phyloP scores from a whole-genome alignment of 495 filamentous ascomycete genomes.

The Aspergillus ostianus region DNA sequence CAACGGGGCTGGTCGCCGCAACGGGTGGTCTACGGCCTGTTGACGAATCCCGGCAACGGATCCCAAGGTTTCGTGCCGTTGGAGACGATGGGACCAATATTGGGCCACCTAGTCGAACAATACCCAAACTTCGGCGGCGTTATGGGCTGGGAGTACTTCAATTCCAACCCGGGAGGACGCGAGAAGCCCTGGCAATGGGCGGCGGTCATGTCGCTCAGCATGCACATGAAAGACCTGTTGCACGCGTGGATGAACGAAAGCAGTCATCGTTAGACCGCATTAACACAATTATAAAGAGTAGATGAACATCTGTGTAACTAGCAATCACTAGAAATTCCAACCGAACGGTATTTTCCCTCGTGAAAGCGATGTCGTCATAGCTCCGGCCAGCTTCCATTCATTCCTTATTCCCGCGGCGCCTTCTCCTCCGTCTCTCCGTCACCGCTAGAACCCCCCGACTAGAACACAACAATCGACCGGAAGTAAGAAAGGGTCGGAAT shows the following conservation, averaged over 20 bases:
- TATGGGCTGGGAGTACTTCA: constrained; percentile 89
- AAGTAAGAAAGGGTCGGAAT: neutral
- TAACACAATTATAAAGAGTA: neutral
- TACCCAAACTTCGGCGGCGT: constrained; percentile 73
- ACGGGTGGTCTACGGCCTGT: constrained; percentile 68
- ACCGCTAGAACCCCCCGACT: neutral
- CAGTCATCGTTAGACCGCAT: too few species aligned
- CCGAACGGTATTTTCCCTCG: too few species aligned
- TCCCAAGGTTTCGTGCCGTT: constrained; percentile 54
- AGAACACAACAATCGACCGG: neutral
- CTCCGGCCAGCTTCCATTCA: neutral
- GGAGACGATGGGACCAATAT: constrained; percentile 43
- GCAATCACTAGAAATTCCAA: too few species aligned
- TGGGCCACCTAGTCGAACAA: constrained; percentile 45
- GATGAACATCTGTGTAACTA: constrained; percentile 6
- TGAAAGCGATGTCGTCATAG: neutral
- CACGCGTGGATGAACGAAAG: constrained; percentile 8
- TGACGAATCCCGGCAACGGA: constrained; percentile 70
- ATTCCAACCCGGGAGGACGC: constrained; percentile 57
- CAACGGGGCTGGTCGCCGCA: constrained; percentile 59
- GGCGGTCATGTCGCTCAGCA: constrained; percentile 52
- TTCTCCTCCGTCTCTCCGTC: neutral
- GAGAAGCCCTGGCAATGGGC: constrained; percentile 71
- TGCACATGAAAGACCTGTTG: constrained; percentile 45
- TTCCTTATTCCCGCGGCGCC: neutral